A percentile compares a stretch with the other conserved stretches of the same genome.
phyloP scores from a whole-genome alignment of 1,284 basidiomycete genomes.

The Exobasidium rhododendri region DNA sequence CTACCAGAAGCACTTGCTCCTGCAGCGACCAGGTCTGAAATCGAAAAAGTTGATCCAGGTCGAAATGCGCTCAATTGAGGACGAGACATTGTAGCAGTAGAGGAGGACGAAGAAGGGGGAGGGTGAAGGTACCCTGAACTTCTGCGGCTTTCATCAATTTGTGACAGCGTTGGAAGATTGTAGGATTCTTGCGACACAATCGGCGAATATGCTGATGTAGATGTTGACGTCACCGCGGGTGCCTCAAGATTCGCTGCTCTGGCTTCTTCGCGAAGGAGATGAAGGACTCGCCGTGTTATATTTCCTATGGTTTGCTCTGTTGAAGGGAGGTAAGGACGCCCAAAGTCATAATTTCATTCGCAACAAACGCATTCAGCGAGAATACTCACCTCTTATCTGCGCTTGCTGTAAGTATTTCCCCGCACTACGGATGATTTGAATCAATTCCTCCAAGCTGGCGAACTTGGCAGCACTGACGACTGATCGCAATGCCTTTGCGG shows the following conservation, averaged over 20 bases:
- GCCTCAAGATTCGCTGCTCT: slow-evolving; percentile 28
- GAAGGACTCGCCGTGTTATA: slow-evolving; percentile 83
- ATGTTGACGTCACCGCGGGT: slow-evolving; percentile 21
- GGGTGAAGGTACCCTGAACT: not conserved
- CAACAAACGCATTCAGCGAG: not conserved
- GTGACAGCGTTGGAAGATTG: not conserved
- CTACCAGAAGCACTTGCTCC: slow-evolving; percentile 23
- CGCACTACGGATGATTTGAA: slow-evolving; percentile 74
- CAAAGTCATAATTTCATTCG: too few relatives aligned
- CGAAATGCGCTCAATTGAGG: not conserved
- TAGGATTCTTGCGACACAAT: not conserved
- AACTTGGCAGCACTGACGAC: slow-evolving; percentile 84
- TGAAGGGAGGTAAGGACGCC: not conserved
- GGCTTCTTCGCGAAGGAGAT: slow-evolving; percentile 84
- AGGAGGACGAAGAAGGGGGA: slow-evolving; percentile 13
- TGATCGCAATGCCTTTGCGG: slow-evolving; percentile 77
- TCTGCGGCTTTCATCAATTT: slow-evolving; percentile 11
- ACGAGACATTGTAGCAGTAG: slow-evolving; percentile 22
- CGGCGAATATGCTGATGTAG: slow-evolving; percentile 12
- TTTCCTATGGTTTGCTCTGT: slow-evolving; percentile 90
- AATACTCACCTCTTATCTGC: slow-evolving; percentile 77
- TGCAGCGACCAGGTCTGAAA: slow-evolving; percentile 47
- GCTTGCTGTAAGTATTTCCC: slow-evolving; percentile 78
- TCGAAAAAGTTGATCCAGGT: slow-evolving; percentile 33
- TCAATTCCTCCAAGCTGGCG: slow-evolving; percentile 78